phyloP scores from a whole-genome alignment of 768 basidiomycete species.

The Strobilomyces echinocephalus region DNA sequence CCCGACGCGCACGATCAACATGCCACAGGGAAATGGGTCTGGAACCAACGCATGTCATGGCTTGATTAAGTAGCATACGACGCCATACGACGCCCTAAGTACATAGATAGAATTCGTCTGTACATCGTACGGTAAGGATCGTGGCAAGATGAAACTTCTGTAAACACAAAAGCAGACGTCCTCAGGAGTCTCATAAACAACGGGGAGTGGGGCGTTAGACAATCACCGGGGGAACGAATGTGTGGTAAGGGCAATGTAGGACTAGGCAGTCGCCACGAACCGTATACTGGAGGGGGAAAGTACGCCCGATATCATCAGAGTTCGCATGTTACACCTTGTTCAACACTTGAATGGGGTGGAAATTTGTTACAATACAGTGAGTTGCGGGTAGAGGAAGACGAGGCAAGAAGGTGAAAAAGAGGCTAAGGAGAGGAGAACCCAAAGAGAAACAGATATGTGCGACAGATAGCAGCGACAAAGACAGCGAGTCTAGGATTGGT shows the following conservation, averaged over 20 bases:
- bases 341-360: conserved; percentile 50
- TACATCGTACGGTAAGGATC: conserved; percentile 29
- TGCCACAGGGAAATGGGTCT: conserved; percentile 36
- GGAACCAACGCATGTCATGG: conserved; percentile 49
- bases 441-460: conserved; percentile 69
- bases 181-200: conserved; percentile 16
- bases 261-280: conserved; percentile 12
- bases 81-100: conserved; percentile 16
- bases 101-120: conserved; percentile 22
- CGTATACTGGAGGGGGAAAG: conserved; percentile 10
- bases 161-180: background rate
- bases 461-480: conserved; percentile 72
- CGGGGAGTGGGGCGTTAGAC: conserved; percentile 4
- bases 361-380: conserved; percentile 83
- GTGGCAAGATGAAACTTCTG: conserved; percentile 24
- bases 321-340: conserved; percentile 49
- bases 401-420: conserved; percentile 10
- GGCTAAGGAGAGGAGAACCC: conserved; percentile 39
- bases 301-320: conserved; percentile 36
- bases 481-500: conserved; percentile 65
- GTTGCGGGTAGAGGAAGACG: conserved; percentile 38
- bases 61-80: conserved; percentile 34
- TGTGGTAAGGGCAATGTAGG: conserved; percentile 9
- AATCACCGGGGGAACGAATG: conserved; percentile 10
- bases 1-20: conserved; percentile 18